Percentiles rank a stretch among this genome's conserved stretches.
phyloP scores from a whole-genome alignment of 352 stramenopile species.

The Globisporangium okanoganense region DNA sequence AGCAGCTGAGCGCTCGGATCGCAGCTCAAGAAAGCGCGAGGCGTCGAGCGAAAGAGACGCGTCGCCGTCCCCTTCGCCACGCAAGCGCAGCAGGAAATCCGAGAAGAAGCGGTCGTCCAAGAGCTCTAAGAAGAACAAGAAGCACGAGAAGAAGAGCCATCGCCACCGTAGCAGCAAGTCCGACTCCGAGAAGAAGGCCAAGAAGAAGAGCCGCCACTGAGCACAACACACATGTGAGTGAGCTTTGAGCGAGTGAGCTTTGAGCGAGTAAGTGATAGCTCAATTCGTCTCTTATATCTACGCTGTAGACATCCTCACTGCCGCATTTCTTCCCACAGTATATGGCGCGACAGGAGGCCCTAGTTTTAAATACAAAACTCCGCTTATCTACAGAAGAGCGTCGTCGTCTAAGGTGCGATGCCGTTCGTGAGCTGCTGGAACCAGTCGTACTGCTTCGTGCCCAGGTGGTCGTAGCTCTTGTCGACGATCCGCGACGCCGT shows the following conservation, averaged over 20 bases:
- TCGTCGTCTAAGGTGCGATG: slow-evolving; percentile 39
- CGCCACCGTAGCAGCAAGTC: slow-evolving; percentile 22
- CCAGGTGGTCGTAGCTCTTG: slow-evolving; percentile 71
- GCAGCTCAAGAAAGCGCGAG: background rate
- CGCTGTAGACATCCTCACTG: background rate
- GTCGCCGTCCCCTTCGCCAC: slow-evolving; percentile 8
- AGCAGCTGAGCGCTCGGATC: background rate
- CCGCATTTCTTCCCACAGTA: background rate
- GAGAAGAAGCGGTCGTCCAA: slow-evolving; percentile 26
- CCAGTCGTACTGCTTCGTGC: slow-evolving; percentile 85
- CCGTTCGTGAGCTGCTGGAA: slow-evolving; percentile 88
- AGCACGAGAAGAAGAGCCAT: slow-evolving; percentile 32
- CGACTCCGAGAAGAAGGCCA: slow-evolving; percentile 23
- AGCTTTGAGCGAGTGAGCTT: background rate
- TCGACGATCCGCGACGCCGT: slow-evolving; percentile 58
- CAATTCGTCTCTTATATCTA: background rate
- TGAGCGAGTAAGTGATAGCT: background rate
- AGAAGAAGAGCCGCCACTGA: slow-evolving; percentile 7
- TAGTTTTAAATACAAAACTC: slow-evolving; percentile 5
- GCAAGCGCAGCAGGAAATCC: slow-evolving; percentile 29
- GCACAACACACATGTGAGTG: no score
- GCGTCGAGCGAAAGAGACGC: slow-evolving; percentile 1
- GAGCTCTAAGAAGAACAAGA: slow-evolving; percentile 38
- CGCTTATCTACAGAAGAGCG: background rate
- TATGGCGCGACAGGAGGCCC: background rate